Evolutionary conservation across 2,329 filamentous ascomycete genomes (phyloP).

Genomic region (Fusarium metavorans): DNA sequence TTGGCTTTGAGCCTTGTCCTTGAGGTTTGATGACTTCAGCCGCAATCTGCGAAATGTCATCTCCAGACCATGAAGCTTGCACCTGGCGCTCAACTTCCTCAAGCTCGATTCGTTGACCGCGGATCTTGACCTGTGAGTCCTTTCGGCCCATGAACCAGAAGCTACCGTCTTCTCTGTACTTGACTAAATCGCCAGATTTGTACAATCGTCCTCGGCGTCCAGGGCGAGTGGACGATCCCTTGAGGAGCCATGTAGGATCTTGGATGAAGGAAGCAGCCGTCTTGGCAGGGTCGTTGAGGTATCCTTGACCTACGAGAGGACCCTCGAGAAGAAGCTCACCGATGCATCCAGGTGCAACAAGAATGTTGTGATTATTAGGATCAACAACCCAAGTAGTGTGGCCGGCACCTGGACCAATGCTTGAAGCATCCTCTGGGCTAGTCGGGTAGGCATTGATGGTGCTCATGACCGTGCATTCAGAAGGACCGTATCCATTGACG

Average conservation of each 20-base stretch:
- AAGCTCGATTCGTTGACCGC: slow-evolving; percentile 67
- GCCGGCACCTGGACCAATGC: slow-evolving; percentile 12
- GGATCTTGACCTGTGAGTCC: slow-evolving; percentile 68
- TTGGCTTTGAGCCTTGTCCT: neutral
- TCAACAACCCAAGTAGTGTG: slow-evolving; percentile 41
- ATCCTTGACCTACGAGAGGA: slow-evolving; percentile 62
- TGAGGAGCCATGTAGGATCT: slow-evolving; percentile 52
- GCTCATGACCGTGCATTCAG: slow-evolving; percentile 12
- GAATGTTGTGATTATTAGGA: slow-evolving; percentile 29
- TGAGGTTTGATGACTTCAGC: slow-evolving; percentile 2
- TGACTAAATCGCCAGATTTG: slow-evolving; percentile 61
- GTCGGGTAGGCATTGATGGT: neutral
- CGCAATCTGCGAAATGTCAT: neutral
- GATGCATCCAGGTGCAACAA: slow-evolving; percentile 46
- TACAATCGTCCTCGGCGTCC: slow-evolving; percentile 48
- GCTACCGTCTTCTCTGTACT: slow-evolving; percentile 54
- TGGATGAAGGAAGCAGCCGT: slow-evolving; percentile 49
- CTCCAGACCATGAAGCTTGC: neutral
- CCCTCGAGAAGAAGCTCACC: slow-evolving; percentile 61
- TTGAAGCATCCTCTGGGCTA: neutral
- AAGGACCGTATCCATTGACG: slow-evolving; percentile 17
- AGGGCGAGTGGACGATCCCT: neutral
- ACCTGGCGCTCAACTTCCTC: slow-evolving; percentile 38
- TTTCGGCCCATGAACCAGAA: slow-evolving; percentile 63
- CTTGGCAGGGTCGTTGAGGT: slow-evolving; percentile 53